phyloP scores from a whole-genome alignment of 352 stramenopile genomes.

The Elongisporangium undulatum region DNA sequence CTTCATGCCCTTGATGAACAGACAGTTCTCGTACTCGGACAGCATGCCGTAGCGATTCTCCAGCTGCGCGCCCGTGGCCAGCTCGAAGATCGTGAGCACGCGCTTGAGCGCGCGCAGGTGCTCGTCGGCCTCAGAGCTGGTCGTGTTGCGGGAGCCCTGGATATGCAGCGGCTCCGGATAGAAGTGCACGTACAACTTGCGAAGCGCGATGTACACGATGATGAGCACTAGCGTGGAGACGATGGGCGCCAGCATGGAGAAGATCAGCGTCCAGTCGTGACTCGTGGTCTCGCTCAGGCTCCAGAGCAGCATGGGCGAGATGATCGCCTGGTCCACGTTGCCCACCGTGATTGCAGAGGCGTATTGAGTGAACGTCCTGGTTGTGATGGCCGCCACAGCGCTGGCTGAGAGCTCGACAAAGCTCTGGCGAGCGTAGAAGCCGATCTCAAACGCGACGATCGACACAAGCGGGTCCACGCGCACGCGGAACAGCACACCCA shows the following conservation, averaged over 20 bases:
- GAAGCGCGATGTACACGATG: conserved; percentile 12
- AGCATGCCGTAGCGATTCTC: conserved; percentile 29
- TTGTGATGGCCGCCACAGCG: background rate
- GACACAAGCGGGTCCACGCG: conserved; percentile 22
- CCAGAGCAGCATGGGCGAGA: background rate
- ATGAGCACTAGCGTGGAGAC: conserved; percentile 4
- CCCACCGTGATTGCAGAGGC: background rate
- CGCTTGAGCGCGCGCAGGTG: conserved; percentile 5
- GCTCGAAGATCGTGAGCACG: conserved; percentile 19
- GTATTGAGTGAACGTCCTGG: background rate
- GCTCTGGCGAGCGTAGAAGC: conserved; percentile 10
- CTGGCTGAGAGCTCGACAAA: background rate
- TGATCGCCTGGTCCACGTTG: background rate
- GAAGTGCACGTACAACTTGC: conserved; percentile 15
- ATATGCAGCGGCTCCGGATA: background rate
- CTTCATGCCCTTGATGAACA: conserved; percentile 27
- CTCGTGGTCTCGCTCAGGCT: background rate
- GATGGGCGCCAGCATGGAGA: background rate
- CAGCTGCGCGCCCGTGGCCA: conserved; percentile 33
- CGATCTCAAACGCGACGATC: conserved; percentile 22
- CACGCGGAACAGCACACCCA: conserved; percentile 19
- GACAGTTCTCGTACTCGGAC: conserved; percentile 41
- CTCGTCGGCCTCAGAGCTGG: background rate
- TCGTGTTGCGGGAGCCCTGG: background rate
- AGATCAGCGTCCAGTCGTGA: background rate